Percentiles rank a stretch among this genome's conserved stretches.
Evolutionary conservation across 2,329 filamentous ascomycete species (phyloP).

Genomic region (Colletotrichum trifolii): DNA sequence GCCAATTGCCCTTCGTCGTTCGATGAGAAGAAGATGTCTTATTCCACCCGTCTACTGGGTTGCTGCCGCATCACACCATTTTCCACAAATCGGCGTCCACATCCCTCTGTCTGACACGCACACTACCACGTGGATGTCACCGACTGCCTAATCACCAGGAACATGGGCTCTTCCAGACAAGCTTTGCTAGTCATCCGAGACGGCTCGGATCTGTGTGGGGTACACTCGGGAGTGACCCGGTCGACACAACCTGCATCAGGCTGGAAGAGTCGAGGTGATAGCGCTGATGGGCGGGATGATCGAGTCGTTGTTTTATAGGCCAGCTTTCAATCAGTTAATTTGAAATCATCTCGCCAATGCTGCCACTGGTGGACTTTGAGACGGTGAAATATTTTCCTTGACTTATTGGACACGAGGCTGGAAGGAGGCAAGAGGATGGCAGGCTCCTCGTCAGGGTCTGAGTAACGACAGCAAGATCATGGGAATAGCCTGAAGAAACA

Average conservation of each 20-base stretch:
- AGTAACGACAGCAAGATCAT: neutral
- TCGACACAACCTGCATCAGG: neutral
- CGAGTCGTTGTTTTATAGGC: neutral
- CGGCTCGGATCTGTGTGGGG: constrained; percentile 26
- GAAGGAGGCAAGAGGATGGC: neutral
- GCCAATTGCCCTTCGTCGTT: neutral
- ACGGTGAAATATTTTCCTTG: constrained; percentile 19
- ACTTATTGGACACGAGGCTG: constrained; percentile 1
- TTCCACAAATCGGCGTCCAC: constrained; percentile 26
- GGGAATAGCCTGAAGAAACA: too few relatives aligned
- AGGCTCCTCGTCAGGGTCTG: neutral
- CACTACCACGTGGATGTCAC: constrained; percentile 5
- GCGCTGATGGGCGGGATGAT: too few relatives aligned
- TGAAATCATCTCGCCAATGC: neutral
- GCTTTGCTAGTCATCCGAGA: neutral
- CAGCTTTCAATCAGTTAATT: neutral
- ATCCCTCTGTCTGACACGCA: neutral
- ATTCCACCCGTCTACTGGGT: neutral
- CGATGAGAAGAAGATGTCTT: neutral
- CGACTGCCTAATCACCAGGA: neutral
- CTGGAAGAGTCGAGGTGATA: neutral
- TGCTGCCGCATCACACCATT: constrained; percentile 1
- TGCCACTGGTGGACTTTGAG: constrained; percentile 16
- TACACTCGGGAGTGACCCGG: neutral
- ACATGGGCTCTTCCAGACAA: constrained; percentile 3